A percentile compares a stretch with the other conserved stretches of the same genome.
These are phyloP conservation scores for Haberlea rhodopensis DNA, from an alignment of 257 asterid genomes.

Conservation along the genomic window DNA sequence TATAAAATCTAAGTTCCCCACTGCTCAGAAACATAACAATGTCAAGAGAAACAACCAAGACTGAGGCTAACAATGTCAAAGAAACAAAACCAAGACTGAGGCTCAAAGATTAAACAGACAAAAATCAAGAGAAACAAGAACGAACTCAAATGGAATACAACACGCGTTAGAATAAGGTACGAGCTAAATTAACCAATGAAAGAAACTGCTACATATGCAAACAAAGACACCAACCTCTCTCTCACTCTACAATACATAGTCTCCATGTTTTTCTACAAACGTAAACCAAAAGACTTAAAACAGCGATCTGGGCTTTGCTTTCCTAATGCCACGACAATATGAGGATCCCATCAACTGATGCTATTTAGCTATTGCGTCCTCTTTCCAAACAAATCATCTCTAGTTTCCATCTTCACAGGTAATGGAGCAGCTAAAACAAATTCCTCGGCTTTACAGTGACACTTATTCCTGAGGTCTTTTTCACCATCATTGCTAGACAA, in stretches of 20 bases:
- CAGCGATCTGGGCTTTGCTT: constrained; percentile 4
- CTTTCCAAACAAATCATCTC: constrained; percentile 30
- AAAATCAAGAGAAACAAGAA: no score
- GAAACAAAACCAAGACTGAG: no score
- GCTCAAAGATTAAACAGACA: no score
- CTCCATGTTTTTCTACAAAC: not conserved
- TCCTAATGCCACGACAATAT: no score
- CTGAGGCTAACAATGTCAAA: no score
- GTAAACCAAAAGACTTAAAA: constrained; percentile 16
- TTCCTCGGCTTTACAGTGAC: constrained; percentile 20
- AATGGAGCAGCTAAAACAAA: constrained; percentile 48
- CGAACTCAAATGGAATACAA: not conserved
- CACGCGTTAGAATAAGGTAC: not conserved
- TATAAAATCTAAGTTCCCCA: no score
- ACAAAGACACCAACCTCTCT: not conserved
- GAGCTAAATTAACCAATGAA: not conserved
- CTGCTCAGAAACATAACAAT: no score
- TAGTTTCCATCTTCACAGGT: constrained; percentile 56
- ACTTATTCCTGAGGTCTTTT: constrained; percentile 24
- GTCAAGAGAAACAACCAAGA: no score
- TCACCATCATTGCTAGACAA: constrained; percentile 42
- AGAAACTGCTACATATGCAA: no score
- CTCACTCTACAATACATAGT: not conserved
- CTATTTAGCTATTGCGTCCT: constrained; percentile 30
- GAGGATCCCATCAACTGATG: no score